phyloP scores from a whole-genome alignment of 106 monocot genomes.

The Acanthochlamys bracteata region DNA sequence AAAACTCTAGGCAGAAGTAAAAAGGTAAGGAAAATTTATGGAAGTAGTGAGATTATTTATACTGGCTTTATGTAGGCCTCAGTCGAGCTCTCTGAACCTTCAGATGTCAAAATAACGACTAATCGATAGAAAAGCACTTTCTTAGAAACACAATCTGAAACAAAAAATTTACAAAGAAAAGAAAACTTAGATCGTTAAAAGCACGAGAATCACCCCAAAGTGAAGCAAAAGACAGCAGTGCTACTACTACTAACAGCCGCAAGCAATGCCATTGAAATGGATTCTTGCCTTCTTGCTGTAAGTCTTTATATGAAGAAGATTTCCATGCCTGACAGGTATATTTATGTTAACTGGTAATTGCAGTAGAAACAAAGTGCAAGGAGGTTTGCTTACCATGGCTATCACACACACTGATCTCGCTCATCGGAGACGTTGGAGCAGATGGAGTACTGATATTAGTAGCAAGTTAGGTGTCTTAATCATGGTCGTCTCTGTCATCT shows the following conservation, averaged over 20 bases:
- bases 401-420: conserved; percentile 65
- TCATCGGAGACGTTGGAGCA: conserved; percentile 9
- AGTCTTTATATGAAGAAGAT: conserved; percentile 10
- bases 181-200: neutral
- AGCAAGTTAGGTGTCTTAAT: conserved; percentile 39
- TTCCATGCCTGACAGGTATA: neutral
- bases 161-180: too few species aligned
- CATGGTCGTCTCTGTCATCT: conserved; percentile 60
- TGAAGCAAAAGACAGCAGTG: conserved; percentile 12
- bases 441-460: conserved; percentile 14
- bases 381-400: conserved; percentile 24
- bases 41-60: too few species aligned
- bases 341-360: neutral
- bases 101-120: too few species aligned
- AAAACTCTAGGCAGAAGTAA: too few species aligned
- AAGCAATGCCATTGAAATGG: conserved; percentile 18
- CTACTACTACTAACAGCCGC: neutral
- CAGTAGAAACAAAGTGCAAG: neutral
- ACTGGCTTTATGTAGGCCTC: too few species aligned
- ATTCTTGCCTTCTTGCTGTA: conserved; percentile 26
- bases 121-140: too few species aligned
- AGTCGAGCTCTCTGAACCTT: too few species aligned
- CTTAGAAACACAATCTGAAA: too few species aligned
- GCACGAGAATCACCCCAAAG: conserved; percentile 18
- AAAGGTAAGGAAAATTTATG: too few species aligned